Base-by-base conservation (phyloP, 2,329 filamentous ascomycete species). In the Fusarium phyllophilum region DNA sequence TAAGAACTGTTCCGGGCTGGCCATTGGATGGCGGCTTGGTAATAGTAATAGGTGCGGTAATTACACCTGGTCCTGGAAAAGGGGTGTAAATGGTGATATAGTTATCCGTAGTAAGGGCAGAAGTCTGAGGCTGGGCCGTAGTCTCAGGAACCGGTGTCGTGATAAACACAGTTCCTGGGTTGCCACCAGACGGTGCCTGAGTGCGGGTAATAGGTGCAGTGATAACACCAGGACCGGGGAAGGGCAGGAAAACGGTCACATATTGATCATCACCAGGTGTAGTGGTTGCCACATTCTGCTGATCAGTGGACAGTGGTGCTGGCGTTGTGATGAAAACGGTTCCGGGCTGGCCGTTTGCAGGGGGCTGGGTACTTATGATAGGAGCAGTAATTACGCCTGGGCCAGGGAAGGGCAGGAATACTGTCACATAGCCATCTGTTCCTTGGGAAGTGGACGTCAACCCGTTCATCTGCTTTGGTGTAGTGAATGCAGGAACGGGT, bases 1-100 rank as follows among this genome's bases (percentile, higher is more conserved):
- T 69, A 22, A 74, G 46, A 11, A 74, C 45, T 8, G 72, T 74
- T 29, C 72, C 72, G 26, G 72, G 72, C 44, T 69, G 62, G 12
- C 59, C 72, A 38, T 39, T 31, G 15, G 72, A 42, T 42, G 72
- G 68, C 15, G 62, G 31, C 34, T 72, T 56, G 8, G 67, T 74
- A 26, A 74, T 72, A 3, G 71, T 74, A 15, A 74, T 55, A 26
- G 71, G 71, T n/a, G 41, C 36, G 5, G 58, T 62, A 7, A 74
- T 74, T 8, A 56, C 46, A 13, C 62, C 71, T 15, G 71, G 71
- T 5, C 71, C 71, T 2, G 71, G 71, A 55, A 58, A 74, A 13
- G 71, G 67, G 13, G 71, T 74, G 24, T 74, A 64, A 13, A 74
- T 74, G 6, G 71, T 74, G 39, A 74, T 62, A 11, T 74, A 74